Conservation (phyloP, 1,284 basidiomycete species). For the Leccinum subrobustum region DNA sequence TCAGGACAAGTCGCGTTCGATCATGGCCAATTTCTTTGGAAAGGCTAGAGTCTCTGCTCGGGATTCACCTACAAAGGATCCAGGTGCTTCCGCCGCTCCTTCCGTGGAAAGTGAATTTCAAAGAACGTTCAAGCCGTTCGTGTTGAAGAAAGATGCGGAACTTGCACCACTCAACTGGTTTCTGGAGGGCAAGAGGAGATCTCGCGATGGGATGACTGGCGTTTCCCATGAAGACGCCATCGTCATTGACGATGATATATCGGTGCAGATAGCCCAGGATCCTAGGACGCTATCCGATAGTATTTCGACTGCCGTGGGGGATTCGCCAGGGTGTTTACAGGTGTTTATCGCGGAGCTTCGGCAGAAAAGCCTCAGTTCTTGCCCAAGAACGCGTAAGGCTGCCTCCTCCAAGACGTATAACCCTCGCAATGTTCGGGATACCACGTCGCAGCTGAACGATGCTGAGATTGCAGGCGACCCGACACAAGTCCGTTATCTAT, state of each 20-base stretch:
- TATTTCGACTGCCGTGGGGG: too few relatives aligned
- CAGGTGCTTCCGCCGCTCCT: slow-evolving; percentile 37
- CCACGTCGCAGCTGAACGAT: slow-evolving; percentile 66
- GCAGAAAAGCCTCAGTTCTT: slow-evolving; percentile 6
- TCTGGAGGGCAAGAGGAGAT: slow-evolving; percentile 34
- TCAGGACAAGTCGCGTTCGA: slow-evolving; percentile 66
- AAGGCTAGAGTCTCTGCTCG: slow-evolving; percentile 47
- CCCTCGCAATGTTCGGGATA: slow-evolving; percentile 48
- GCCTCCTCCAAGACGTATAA: slow-evolving; percentile 37
- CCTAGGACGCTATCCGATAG: slow-evolving; percentile 13
- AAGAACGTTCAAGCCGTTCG: slow-evolving; percentile 73
- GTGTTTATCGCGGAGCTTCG: slow-evolving; percentile 17
- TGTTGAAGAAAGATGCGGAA: slow-evolving; percentile 66
- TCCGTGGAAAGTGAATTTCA: slow-evolving; percentile 65
- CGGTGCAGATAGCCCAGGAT: slow-evolving; percentile 21
- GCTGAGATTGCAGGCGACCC: slow-evolving; percentile 75
- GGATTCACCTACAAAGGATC: slow-evolving; percentile 34
- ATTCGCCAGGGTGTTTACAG: slow-evolving; percentile 15
- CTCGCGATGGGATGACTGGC: slow-evolving; percentile 20
- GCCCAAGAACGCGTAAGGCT: slow-evolving; percentile 1
- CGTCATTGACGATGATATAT: slow-evolving; percentile 47
- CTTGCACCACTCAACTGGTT: slow-evolving; percentile 76
- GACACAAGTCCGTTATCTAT: slow-evolving; percentile 53
- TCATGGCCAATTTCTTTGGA: slow-evolving; percentile 74
- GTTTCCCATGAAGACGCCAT: slow-evolving; percentile 46